Evolutionary conservation across 192 early-diverging fungal genomes (phyloP), one percentile per base, ranked within the genome.

Genomic region (Backusella tuberculispora): DNA sequence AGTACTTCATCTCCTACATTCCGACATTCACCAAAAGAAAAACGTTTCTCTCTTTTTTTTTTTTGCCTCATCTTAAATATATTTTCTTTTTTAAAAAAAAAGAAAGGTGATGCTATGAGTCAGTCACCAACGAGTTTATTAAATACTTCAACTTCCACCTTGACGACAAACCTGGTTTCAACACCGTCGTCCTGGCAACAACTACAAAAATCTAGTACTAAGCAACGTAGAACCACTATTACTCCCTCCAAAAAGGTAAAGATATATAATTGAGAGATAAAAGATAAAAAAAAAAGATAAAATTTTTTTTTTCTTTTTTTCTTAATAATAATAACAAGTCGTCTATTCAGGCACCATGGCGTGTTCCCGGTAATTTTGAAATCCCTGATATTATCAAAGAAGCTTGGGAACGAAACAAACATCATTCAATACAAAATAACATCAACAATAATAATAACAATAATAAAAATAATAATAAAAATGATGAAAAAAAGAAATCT

Each of bases 331-430:
- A 60, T 26, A 26, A 60, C 53, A 12, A 60, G 26, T 60, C 53
- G 29, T 34, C 29, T 34, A 34, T 63, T 37, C 68, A 69, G 68
- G 68, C 68, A 69, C 68, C 68, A 26, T 69, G 68, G 68, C 68
- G 68, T 69, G 68, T 69, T 69, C 68, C 68, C 43, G 68, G 68
- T 42, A 69, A 69, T 44, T 69, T 47, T 24, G 63, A 82, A 44
- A 82, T 82, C 37, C 81, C 81, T 14, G 81, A 82, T 48, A 78
- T 82, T 21, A 74, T 82, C 40, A 78, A 78, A 50, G 74, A 74
- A 53, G 65, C 72, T 43, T 73, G 71, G 64, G 74, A 75, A 38
- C 66, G 41, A 17, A 69, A 69, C 21, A 67, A 47, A 21, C 45
- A 66, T 2, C 29, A 34, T 34, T 34, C 29, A 34, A 24, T 10